Evolutionary conservation across 2,329 filamentous ascomycete species (phyloP).

Genomic region (Fusarium albosuccineum): DNA sequence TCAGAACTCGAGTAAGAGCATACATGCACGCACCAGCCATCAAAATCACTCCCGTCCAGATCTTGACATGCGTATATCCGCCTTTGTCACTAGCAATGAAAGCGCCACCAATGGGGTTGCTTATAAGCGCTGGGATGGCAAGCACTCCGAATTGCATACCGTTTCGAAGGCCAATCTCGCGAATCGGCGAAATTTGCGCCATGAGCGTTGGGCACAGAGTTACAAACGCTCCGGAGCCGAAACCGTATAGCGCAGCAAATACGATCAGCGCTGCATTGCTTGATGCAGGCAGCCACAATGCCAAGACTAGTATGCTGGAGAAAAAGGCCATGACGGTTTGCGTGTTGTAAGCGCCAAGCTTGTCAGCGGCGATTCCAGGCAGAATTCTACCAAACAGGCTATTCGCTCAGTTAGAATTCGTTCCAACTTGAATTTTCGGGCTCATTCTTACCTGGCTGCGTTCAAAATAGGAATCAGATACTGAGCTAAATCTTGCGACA

Average conservation of each 20-base stretch:
- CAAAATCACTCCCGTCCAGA: constrained; percentile 5
- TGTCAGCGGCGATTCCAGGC: constrained; percentile 52
- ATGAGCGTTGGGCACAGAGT: constrained; percentile 49
- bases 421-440: background rate
- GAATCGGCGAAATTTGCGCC: constrained; percentile 66
- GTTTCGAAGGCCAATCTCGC: constrained; percentile 67
- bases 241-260: constrained; percentile 52
- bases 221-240: constrained; percentile 53
- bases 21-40: constrained; percentile 1
- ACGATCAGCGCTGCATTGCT: constrained; percentile 44
- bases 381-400: constrained; percentile 53
- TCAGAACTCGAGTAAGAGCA: background rate
- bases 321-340: constrained; percentile 60
- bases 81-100: constrained; percentile 14
- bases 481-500: constrained; percentile 47
- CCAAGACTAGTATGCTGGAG: constrained; percentile 29
- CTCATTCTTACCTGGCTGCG: constrained; percentile 43
- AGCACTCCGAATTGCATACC: constrained; percentile 50
- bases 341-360: constrained; percentile 55
- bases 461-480: constrained; percentile 56
- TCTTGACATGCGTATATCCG: background rate
- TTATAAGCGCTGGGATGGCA: constrained; percentile 33
- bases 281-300: constrained; percentile 55
- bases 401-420: background rate
- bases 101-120: constrained; percentile 42